Base-by-base conservation (phyloP, 2,329 filamentous ascomycete species). In the Ceratocystis huliohia region DNA sequence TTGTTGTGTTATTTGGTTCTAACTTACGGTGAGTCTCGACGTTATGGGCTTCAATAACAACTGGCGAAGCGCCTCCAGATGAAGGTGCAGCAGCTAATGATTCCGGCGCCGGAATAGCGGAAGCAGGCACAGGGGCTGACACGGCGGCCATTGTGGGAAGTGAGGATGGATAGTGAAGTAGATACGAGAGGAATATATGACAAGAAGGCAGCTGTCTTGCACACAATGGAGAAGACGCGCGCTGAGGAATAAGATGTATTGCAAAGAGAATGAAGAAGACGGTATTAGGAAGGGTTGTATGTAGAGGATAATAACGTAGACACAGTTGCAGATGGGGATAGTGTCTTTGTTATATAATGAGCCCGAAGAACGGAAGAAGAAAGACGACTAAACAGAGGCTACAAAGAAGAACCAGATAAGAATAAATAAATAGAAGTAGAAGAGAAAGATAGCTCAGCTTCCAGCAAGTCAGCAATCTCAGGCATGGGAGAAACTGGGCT, bases 21-120 rank as follows among this genome's bases (percentile, higher is more conserved):
- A 10, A 67, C 84, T 81, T 77, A 87, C 84, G 83, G 73, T 79
- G 90, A 22, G 88, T 91, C 76, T 89, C 86, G 71, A 91, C 87
- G 73, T 86, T 78, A 76, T 91, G 88, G 73, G 88, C 87, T 80
- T 91, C 88, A 69, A 81, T 80, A 72, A 91, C 88, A 72, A 88
- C 86, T 61, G 81, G 82, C 71, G 72, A 56, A 30, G 65, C 4
- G 13, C 20, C 33, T 20, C 44, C 61, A n/a, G 59, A 41, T 28
- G 41, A 13, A 44, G 66, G 13, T 64, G 61, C 15, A 17, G 48
- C 37, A 10, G 61, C 46, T 15, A 57, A 28, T 20, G 46, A 59
- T 15, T 61, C n/a, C 10, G 61, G 33, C 37, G 63, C 61, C 15
- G 64, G 25, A 20, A 44, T 41, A 20, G 63, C 41, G 13, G 62